phyloP scores from a whole-genome alignment of 169 alveolate species.

The Eimeria maxima region DNA sequence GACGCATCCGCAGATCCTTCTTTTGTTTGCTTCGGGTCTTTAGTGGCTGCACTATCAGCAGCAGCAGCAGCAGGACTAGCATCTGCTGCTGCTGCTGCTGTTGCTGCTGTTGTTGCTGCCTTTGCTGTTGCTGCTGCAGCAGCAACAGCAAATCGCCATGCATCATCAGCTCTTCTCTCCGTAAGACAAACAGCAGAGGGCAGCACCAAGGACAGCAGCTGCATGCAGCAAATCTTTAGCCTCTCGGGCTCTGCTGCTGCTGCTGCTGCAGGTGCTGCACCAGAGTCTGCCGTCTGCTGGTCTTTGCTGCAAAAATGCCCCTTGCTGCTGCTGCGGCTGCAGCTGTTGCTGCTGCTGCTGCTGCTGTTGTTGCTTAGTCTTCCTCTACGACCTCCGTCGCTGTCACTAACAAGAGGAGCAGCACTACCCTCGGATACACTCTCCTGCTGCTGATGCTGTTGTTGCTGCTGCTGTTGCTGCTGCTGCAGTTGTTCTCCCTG shows the following conservation, averaged over 20 bases:
- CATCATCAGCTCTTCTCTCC: not conserved
- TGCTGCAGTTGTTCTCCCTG: not conserved
- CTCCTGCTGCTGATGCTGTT: slow-evolving; percentile 6
- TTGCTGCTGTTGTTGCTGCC: slow-evolving; percentile 3
- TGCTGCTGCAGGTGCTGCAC: slow-evolving; percentile 17
- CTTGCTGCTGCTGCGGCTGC: slow-evolving; percentile 45
- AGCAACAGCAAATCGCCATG: slow-evolving; percentile 34
- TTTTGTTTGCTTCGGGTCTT: too few relatives aligned
- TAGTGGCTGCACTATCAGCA: too few relatives aligned
- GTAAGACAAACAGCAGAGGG: not conserved
- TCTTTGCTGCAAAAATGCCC: not conserved
- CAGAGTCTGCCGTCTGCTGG: not conserved
- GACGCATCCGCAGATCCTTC: slow-evolving; percentile 46
- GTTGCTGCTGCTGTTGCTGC: not conserved
- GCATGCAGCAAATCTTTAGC: slow-evolving; percentile 11
- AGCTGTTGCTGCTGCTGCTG: too few relatives aligned
- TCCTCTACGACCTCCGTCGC: too few relatives aligned
- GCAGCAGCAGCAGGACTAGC: not conserved
- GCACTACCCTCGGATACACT: too few relatives aligned
- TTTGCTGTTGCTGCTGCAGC: not conserved
- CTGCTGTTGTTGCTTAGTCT: too few relatives aligned
- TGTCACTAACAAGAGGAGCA: too few relatives aligned
- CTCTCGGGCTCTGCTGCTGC: slow-evolving; percentile 5
- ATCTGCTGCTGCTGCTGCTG: slow-evolving; percentile 8
- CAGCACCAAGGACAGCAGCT: slow-evolving; percentile 16